These are phyloP conservation scores for Pelargonium cotyledonis DNA, from an alignment of 441 rosid species.

Conservation along the genomic window DNA sequence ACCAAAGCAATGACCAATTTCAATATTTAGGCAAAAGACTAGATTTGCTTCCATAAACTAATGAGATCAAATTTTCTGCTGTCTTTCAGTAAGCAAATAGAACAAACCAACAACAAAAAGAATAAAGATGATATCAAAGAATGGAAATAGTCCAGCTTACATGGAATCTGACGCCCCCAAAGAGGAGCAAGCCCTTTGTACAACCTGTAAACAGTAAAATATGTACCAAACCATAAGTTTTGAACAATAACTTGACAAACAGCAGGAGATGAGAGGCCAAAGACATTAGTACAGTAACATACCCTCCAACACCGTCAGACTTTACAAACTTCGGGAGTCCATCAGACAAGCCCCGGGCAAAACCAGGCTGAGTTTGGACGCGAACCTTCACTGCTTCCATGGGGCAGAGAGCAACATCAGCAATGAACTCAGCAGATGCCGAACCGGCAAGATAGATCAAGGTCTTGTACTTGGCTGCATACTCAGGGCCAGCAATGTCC, in stretches of 20 bases:
- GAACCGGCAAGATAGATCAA: conserved; percentile 98
- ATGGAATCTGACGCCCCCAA: conserved; percentile 99
- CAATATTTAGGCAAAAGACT: too few species aligned
- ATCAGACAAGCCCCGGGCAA: conserved; percentile 88
- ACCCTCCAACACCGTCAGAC: conserved; percentile 91
- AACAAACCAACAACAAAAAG: background rate
- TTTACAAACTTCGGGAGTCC: conserved; percentile 90
- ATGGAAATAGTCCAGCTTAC: conserved; percentile 30
- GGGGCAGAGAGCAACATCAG: conserved; percentile 99
- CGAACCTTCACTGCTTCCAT: conserved; percentile 98
- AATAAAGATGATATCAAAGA: background rate
- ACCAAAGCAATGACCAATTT: too few species aligned
- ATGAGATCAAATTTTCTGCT: background rate
- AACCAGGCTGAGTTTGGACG: conserved; percentile 99
- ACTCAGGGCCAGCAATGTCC: conserved; percentile 94
- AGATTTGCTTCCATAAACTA: too few species aligned
- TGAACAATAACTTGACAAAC: too few species aligned
- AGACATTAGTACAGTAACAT: conserved; percentile 10
- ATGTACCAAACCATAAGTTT: too few species aligned
- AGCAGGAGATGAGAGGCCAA: too few species aligned
- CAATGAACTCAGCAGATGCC: conserved; percentile 98
- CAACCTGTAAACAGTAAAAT: conserved; percentile 47
- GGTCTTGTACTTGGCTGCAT: conserved; percentile 75
- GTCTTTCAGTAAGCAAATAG: background rate
- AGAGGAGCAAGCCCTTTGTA: conserved; percentile 96